Evolutionary conservation across 2,329 filamentous ascomycete genomes (phyloP), one percentile per base, ranked within the genome.

Genomic region (Leptographium galeiforme): DNA sequence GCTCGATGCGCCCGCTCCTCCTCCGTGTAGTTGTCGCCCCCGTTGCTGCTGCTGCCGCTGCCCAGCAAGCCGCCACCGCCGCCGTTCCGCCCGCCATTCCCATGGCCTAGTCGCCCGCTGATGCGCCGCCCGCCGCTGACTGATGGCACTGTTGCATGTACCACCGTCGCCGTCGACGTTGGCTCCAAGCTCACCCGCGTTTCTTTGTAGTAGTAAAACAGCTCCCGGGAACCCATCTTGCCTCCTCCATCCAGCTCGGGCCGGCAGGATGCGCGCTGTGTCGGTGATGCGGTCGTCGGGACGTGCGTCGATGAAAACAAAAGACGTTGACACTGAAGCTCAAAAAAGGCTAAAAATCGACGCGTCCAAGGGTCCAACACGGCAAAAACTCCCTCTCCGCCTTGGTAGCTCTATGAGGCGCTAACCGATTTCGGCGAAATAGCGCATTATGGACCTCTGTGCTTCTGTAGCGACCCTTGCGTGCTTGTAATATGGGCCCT

Each of bases 121-220:
- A 55, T 36, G 6, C 53, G 53, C 16, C 51, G 52, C 7, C 54
- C 52, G 19, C 56, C 71, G 62, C 67, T 73, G 59, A 71, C 72
- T 43, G 76, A 74, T 59, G 82, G 79, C 60, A 89, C 77, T 63
- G 79, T 75, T 63, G 91, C 81, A 62, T 82, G 80, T 65, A 89
- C 78, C 62, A 84, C 78, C 56, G 84, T 85, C 62, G 79, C 79
- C 59, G 77, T 74, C 61, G 79, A 84, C 57, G 81, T 76, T 59
- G 83, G 81, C 69, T 93, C 87, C 62, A 93, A 78, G 68, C 87
- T 88, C 68, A 95, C 74, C 67, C 87, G 83, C 67, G 86, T 89
- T 77, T 94, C 89, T 73, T 89, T 90, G 75, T 86, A 93, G 69
- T 87, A 75, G 69, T 79, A 84, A 59, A 78, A 76, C 60, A 78